phyloP scores from a whole-genome alignment of 177 flowering plant genomes.

The Tripterygium wilfordii region DNA sequence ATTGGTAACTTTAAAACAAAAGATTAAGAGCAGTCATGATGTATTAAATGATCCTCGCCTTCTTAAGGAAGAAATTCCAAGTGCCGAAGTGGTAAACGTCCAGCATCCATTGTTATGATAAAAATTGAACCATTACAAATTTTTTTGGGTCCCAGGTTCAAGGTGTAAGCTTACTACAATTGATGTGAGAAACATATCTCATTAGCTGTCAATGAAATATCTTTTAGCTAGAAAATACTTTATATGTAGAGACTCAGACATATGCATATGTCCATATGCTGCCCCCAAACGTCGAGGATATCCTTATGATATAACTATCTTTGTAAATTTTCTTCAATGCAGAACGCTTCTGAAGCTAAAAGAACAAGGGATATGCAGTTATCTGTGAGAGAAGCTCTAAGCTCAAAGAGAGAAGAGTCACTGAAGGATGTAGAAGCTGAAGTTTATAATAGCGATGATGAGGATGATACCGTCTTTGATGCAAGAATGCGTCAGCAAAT shows the following conservation, averaged over 20 bases:
- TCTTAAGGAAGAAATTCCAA: slow-evolving; percentile 43
- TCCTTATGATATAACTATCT: neutral
- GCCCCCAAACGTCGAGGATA: too few relatives aligned
- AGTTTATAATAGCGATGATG: slow-evolving; percentile 32
- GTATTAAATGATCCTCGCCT: slow-evolving; percentile 96
- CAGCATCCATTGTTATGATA: neutral
- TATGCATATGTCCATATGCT: too few relatives aligned
- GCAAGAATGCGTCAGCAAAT: slow-evolving; percentile 79
- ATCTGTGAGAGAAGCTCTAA: slow-evolving; percentile 74
- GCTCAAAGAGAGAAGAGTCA: slow-evolving; percentile 48
- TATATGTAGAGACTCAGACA: too few relatives aligned
- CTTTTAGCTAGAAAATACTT: too few relatives aligned
- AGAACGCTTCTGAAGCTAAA: slow-evolving; percentile 47
- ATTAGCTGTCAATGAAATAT: too few relatives aligned
- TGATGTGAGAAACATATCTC: too few relatives aligned
- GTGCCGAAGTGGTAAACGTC: slow-evolving; percentile 40
- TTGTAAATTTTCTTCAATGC: slow-evolving; percentile 15
- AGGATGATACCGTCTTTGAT: slow-evolving; percentile 83
- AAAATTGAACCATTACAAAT: too few relatives aligned
- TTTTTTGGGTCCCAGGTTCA: too few relatives aligned
- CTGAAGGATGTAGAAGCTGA: slow-evolving; percentile 31
- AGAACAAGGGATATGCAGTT: slow-evolving; percentile 47
- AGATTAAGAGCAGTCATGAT: slow-evolving; percentile 94
- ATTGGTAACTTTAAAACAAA: slow-evolving; percentile 57
- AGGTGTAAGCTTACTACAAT: too few relatives aligned